A percentile compares a stretch with the other conserved stretches of the same genome.
Conservation (phyloP, 176 grass and related monocot genomes). For the Triticum monococcum region DNA sequence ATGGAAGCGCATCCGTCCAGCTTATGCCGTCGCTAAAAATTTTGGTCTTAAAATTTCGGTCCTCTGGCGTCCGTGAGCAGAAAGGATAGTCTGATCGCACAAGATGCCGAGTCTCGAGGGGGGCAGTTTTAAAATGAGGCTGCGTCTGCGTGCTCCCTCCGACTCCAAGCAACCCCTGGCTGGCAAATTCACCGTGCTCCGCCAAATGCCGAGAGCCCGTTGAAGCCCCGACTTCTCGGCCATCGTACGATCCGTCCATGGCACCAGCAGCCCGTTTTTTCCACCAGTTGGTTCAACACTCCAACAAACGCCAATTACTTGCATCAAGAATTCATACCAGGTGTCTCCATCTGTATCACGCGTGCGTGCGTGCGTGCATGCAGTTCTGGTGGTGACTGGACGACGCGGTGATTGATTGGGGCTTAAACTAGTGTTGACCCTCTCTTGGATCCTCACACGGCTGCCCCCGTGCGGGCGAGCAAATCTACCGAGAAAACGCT, state of each 20-base stretch:
- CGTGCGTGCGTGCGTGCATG: not conserved
- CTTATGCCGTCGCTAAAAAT: constrained; percentile 19
- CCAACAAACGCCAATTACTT: not conserved
- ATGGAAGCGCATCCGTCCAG: constrained; percentile 38
- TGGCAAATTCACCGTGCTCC: not conserved
- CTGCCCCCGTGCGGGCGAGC: constrained; percentile 31
- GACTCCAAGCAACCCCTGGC: constrained; percentile 45
- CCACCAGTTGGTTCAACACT: constrained; percentile 26
- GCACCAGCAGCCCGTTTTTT: not conserved
- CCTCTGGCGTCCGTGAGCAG: constrained; percentile 4
- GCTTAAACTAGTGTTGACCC: constrained; percentile 45
- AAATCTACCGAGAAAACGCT: constrained; percentile 27
- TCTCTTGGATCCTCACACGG: constrained; percentile 48
- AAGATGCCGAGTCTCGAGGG: constrained; percentile 15
- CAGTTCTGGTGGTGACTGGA: not conserved
- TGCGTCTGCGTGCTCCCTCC: constrained; percentile 31
- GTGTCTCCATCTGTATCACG: not conserved
- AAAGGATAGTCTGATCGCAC: constrained; percentile 12
- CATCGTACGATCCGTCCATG: constrained; percentile 12
- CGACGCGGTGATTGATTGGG: not conserved
- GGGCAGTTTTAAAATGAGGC: constrained; percentile 36
- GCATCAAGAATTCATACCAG: not conserved
- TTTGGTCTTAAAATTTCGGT: not conserved
- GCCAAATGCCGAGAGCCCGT: constrained; percentile 6
- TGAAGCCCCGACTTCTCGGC: constrained; percentile 29